These are phyloP conservation scores for Margaritispora aquatica DNA, from an alignment of 495 filamentous ascomycete species.

Conservation along the genomic window DNA sequence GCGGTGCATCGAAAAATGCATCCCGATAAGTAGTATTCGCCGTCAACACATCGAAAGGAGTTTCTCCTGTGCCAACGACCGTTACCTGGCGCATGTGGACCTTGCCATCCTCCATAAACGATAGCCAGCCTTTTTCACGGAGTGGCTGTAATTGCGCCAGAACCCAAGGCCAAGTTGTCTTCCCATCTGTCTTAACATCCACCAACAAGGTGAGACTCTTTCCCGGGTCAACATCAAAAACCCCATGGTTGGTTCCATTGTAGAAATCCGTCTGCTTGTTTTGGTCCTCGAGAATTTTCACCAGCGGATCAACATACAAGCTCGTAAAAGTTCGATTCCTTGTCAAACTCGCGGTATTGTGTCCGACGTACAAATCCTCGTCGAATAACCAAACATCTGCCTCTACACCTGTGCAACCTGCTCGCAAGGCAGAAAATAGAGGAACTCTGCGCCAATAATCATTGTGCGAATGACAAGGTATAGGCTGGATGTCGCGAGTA, in stretches of 20 bases:
- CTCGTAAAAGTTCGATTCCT: conserved; percentile 50
- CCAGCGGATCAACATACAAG: conserved; percentile 61
- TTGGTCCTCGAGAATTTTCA: conserved; percentile 45
- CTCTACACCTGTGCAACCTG: conserved; percentile 69
- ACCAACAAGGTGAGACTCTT: conserved; percentile 67
- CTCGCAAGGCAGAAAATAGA: conserved; percentile 54
- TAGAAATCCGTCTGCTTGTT: conserved; percentile 44
- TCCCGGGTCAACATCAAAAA: conserved; percentile 52
- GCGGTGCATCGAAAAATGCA: conserved; percentile 63
- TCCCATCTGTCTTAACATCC: conserved; percentile 58
- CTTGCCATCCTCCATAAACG: conserved; percentile 46
- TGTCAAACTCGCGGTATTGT: conserved; percentile 44
- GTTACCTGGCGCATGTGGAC: conserved; percentile 56
- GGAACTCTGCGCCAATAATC: conserved; percentile 84
- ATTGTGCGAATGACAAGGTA: conserved; percentile 77
- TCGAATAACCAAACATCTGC: conserved; percentile 85
- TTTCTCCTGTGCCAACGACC: conserved; percentile 73
- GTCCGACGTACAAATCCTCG: conserved; percentile 57
- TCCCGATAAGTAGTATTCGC: conserved; percentile 47
- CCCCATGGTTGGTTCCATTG: conserved; percentile 40
- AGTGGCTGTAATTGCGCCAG: conserved; percentile 59
- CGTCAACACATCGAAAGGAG: conserved; percentile 56
- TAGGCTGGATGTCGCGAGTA: conserved; percentile 61
- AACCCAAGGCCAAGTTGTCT: conserved; percentile 47
- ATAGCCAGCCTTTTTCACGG: conserved; percentile 53